Evolutionary conservation across 225 moss, liverwort and hornwort species (phyloP).

Genomic region (Bryum argenteum): DNA sequence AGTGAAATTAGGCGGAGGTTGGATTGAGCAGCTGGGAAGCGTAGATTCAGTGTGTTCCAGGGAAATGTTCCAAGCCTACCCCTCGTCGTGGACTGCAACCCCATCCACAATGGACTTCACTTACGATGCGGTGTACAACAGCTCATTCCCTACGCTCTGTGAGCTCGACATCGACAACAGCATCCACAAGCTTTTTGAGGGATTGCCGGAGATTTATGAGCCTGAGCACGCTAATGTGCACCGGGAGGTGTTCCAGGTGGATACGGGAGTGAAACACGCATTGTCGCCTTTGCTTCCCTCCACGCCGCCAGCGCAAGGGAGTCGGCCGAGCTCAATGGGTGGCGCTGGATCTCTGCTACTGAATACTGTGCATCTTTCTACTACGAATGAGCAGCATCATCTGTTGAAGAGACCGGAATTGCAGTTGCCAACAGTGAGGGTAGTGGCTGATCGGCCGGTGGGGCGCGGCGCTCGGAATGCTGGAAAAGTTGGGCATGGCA

Average conservation of each 20-base stretch:
- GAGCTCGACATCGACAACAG: conserved; percentile 52
- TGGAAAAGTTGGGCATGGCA: background rate
- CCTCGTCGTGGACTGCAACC: conserved; percentile 29
- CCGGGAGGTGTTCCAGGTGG: background rate
- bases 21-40: background rate
- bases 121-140: conserved; percentile 21
- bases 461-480: background rate
- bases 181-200: conserved; percentile 50
- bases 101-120: conserved; percentile 26
- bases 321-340: conserved; percentile 22
- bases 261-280: background rate
- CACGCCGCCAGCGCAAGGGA: conserved; percentile 22
- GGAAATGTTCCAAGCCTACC: conserved; percentile 26
- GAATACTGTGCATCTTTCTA: background rate
- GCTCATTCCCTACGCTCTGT: conserved; percentile 26
- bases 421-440: background rate
- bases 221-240: background rate
- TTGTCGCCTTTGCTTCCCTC: conserved; percentile 16
- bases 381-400: background rate
- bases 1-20: background rate
- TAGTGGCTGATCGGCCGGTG: conserved; percentile 1
- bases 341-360: background rate
- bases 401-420: conserved; percentile 5
- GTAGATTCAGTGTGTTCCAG: background rate
- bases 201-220: conserved; percentile 50